Percentiles rank a stretch among this genome's conserved stretches.
phyloP scores from a whole-genome alignment of 2,329 filamentous ascomycete genomes.

The Podosphaera leucotricha region DNA sequence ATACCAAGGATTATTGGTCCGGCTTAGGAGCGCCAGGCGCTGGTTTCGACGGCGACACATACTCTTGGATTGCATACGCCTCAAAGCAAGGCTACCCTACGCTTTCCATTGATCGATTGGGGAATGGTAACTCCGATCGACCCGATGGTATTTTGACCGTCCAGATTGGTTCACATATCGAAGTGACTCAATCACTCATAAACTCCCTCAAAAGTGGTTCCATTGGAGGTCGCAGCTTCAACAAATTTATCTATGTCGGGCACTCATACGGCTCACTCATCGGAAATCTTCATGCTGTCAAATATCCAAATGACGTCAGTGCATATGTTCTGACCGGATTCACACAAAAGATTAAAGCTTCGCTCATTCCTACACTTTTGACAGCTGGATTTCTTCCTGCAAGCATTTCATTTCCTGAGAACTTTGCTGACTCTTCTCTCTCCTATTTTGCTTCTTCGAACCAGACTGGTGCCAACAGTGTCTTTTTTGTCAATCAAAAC shows the following conservation, averaged over 20 bases:
- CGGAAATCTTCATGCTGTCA: constrained; percentile 7
- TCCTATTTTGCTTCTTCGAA: neutral
- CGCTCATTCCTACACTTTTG: neutral
- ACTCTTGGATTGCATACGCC: constrained; percentile 8
- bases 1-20: constrained; percentile 4
- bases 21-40: neutral
- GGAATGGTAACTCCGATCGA: constrained; percentile 8
- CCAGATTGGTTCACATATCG: constrained; percentile 9
- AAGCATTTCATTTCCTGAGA: no score
- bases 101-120: constrained; percentile 12
- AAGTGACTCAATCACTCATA: constrained; percentile 9
- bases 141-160: constrained; percentile 9
- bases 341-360: neutral
- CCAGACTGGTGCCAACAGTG: neutral
- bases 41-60: neutral
- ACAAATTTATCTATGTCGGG: constrained; percentile 11
- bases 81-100: constrained; percentile 10
- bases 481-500: neutral
- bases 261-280: constrained; percentile 11
- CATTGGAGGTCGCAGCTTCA: constrained; percentile 4
- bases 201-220: neutral
- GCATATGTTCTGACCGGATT: constrained; percentile 12
- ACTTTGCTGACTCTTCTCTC: no score
- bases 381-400: neutral
- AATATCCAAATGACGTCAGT: constrained; percentile 12